These are phyloP conservation scores for Venustampulla echinocandica DNA, from an alignment of 495 filamentous ascomycete species.

Conservation along the genomic window DNA sequence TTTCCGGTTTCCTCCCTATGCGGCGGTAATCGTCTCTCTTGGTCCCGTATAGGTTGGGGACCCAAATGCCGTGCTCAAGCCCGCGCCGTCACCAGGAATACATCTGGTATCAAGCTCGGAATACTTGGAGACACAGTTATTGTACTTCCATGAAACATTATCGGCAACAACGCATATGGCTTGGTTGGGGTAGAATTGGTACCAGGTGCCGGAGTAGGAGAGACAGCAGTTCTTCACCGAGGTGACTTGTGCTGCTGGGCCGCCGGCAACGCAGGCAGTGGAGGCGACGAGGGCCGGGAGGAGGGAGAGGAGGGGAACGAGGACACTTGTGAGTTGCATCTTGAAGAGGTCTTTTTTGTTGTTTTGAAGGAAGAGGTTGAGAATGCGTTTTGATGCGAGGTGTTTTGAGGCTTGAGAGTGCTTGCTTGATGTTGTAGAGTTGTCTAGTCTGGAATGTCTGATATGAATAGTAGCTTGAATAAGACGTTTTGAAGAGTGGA, in stretches of 20 bases:
- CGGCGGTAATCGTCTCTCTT: conserved; percentile 1
- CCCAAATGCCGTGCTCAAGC: background rate
- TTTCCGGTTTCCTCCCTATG: no score
- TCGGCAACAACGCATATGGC: conserved; percentile 14
- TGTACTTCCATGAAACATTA: background rate
- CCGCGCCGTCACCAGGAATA: conserved; percentile 12
- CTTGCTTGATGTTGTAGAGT: background rate
- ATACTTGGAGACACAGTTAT: conserved; percentile 1
- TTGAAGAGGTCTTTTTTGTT: background rate
- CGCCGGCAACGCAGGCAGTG: conserved; percentile 17
- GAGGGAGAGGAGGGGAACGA: background rate
- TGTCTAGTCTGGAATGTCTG: background rate
- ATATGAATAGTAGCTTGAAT: background rate
- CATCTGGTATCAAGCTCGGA: conserved; percentile 10
- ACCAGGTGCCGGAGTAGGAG: conserved; percentile 11
- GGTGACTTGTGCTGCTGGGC: conserved; percentile 11
- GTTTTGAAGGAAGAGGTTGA: background rate
- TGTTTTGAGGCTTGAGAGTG: background rate
- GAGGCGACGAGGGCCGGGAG: conserved; percentile 1
- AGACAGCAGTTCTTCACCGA: conserved; percentile 6
- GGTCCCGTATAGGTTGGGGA: conserved; percentile 1
- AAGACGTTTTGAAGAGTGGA: background rate
- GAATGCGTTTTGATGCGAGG: background rate
- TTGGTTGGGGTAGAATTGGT: conserved; percentile 13
- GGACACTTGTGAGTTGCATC: conserved; percentile 4